Percentiles rank a stretch among this genome's conserved stretches.
Conservation (phyloP, 1,284 basidiomycete species). For the Heterobasidion parviporum region DNA sequence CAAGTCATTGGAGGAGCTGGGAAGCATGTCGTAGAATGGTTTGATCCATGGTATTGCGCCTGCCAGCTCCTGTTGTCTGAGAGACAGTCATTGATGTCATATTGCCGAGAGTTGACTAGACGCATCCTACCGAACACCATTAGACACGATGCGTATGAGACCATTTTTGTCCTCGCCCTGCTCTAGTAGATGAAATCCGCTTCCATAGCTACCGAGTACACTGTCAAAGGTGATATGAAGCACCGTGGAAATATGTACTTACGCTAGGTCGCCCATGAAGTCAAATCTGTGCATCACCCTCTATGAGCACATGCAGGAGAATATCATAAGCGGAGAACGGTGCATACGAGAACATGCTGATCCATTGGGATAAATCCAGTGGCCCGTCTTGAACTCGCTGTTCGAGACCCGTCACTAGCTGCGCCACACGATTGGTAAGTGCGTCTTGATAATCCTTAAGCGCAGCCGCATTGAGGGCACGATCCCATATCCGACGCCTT, state of each 20-base stretch:
- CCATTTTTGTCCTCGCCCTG: slow-evolving; percentile 14
- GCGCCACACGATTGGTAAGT: slow-evolving; percentile 18
- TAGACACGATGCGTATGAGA: slow-evolving; percentile 1
- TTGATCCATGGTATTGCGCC: neutral
- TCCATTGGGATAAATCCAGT: slow-evolving; percentile 32
- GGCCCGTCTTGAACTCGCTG: neutral
- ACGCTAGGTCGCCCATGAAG: slow-evolving; percentile 56
- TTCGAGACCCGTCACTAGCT: neutral
- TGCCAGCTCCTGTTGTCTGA: neutral
- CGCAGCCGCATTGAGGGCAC: slow-evolving; percentile 38
- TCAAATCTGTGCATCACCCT: slow-evolving; percentile 35
- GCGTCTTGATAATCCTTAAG: slow-evolving; percentile 42
- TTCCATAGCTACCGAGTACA: slow-evolving; percentile 8
- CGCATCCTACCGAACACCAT: too few relatives aligned
- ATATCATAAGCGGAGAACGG: neutral
- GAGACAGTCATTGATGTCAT: neutral
- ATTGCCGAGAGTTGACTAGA: too few relatives aligned
- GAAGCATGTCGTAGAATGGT: neutral
- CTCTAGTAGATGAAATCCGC: slow-evolving; percentile 18
- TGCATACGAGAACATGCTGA: slow-evolving; percentile 46
- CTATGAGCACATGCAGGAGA: neutral
- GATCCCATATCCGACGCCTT: slow-evolving; percentile 44
- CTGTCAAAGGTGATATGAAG: neutral
- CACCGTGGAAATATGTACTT: neutral
- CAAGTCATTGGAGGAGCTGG: neutral